A percentile compares a stretch with the other conserved stretches of the same genome.
phyloP scores from a whole-genome alignment of 805 yeast genomes.

The Debaryomyces maramus region DNA sequence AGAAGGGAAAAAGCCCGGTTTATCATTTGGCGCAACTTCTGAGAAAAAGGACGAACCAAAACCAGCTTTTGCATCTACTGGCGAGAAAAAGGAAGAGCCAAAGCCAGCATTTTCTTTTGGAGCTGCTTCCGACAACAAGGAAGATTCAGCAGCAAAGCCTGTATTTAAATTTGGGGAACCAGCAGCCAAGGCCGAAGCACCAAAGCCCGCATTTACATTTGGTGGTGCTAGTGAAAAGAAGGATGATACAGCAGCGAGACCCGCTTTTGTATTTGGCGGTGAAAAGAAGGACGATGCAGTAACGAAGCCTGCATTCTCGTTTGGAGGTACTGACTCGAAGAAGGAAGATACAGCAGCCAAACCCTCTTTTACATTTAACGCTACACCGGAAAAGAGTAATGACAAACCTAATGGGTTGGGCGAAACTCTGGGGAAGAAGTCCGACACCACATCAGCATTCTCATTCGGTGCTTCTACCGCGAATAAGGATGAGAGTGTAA shows the following conservation, averaged over 20 bases:
- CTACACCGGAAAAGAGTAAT: too few relatives aligned
- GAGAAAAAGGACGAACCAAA: constrained; percentile 4
- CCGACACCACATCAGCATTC: too few relatives aligned
- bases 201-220: constrained; percentile 15
- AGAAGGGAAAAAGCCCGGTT: constrained; percentile 7
- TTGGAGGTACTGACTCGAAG: constrained; percentile 8
- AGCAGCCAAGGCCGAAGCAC: neutral
- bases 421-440: too few relatives aligned
- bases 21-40: constrained; percentile 7
- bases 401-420: too few relatives aligned
- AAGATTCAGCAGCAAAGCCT: constrained; percentile 3
- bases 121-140: constrained; percentile 1
- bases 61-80: constrained; percentile 6
- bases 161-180: constrained; percentile 9
- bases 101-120: constrained; percentile 16
- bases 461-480: neutral
- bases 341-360: constrained; percentile 5
- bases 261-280: constrained; percentile 9
- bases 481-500: constrained; percentile 4
- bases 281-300: neutral
- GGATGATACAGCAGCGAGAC: neutral
- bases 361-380: neutral
- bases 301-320: constrained; percentile 10
- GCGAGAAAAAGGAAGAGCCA: constrained; percentile 5
- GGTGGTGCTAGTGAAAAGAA: constrained; percentile 4